Conservation (phyloP, 2,329 filamentous ascomycete genomes). For the Trichoderma polysporum region DNA sequence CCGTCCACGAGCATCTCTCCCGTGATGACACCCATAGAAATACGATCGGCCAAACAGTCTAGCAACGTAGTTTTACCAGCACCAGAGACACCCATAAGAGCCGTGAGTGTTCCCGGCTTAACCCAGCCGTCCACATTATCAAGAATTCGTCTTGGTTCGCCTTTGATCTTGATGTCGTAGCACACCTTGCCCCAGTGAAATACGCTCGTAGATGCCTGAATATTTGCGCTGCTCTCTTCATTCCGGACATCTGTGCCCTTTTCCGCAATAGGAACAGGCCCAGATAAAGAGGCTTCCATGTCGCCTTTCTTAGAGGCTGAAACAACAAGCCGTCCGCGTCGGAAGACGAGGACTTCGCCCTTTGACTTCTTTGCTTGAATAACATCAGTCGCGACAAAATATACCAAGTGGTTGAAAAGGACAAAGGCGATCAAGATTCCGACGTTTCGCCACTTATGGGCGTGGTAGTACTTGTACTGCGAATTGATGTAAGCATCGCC, state of each 20-base stretch:
- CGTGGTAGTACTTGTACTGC: constrained; percentile 47
- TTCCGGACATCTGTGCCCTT: constrained; percentile 5
- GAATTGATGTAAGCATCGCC: constrained; percentile 43
- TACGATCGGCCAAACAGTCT: constrained; percentile 39
- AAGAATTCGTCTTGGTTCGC: constrained; percentile 64
- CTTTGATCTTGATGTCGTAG: constrained; percentile 71
- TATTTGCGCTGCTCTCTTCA: not conserved
- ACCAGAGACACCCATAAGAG: constrained; percentile 58
- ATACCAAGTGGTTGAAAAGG: constrained; percentile 47
- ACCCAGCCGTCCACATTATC: constrained; percentile 74
- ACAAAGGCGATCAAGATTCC: constrained; percentile 56
- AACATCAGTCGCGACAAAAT: constrained; percentile 52
- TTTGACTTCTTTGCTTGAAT: constrained; percentile 53
- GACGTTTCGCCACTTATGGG: constrained; percentile 56
- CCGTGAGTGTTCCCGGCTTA: constrained; percentile 70
- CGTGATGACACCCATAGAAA: constrained; percentile 64
- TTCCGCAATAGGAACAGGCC: constrained; percentile 1
- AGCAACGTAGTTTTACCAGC: constrained; percentile 66
- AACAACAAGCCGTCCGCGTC: not conserved
- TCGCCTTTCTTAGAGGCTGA: constrained; percentile 1
- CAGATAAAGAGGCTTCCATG: not conserved
- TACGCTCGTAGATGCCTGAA: constrained; percentile 7
- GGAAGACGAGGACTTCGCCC: constrained; percentile 60
- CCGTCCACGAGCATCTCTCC: constrained; percentile 72
- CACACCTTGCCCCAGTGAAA: constrained; percentile 63